These are phyloP conservation scores for Apiotrichum montevideense DNA, from an alignment of 1,284 basidiomycete species.

Conservation along the genomic window DNA sequence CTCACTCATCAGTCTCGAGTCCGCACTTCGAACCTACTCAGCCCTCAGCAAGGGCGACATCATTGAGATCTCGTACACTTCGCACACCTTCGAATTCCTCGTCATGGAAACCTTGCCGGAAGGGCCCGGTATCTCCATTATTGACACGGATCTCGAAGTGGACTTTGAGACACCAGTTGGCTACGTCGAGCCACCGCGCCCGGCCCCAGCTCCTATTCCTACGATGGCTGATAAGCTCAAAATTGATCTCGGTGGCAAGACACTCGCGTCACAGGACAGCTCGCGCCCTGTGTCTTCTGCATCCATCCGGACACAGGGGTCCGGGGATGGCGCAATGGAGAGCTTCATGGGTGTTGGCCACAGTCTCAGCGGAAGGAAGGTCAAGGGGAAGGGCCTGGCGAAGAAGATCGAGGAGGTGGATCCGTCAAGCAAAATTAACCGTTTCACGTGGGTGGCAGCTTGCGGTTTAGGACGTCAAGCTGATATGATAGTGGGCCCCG, in stretches of 20 bases:
- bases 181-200: constrained; percentile 81
- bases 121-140: constrained; percentile 78
- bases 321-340: constrained; percentile 59
- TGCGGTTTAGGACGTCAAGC: background rate
- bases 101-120: constrained; percentile 92
- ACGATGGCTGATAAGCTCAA: constrained; percentile 98
- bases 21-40: constrained; percentile 91
- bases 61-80: constrained; percentile 86
- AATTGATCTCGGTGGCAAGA: constrained; percentile 79
- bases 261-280: constrained; percentile 54
- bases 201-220: constrained; percentile 68
- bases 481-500: constrained; percentile 60
- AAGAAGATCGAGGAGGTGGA: constrained; percentile 72
- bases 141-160: constrained; percentile 83
- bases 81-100: constrained; percentile 87
- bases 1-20: constrained; percentile 65
- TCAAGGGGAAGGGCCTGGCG: constrained; percentile 85
- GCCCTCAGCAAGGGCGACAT: constrained; percentile 82
- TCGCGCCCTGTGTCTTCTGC: constrained; percentile 64
- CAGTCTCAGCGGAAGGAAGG: constrained; percentile 76
- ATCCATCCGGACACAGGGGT: constrained; percentile 34
- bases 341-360: constrained; percentile 91
- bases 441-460: constrained; percentile 67
- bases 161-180: constrained; percentile 58
- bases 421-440: constrained; percentile 76